Evolutionary conservation across 2,329 filamentous ascomycete genomes (phyloP), one percentile per base, ranked within the genome.

Genomic region (Madurella mycetomatis): DNA sequence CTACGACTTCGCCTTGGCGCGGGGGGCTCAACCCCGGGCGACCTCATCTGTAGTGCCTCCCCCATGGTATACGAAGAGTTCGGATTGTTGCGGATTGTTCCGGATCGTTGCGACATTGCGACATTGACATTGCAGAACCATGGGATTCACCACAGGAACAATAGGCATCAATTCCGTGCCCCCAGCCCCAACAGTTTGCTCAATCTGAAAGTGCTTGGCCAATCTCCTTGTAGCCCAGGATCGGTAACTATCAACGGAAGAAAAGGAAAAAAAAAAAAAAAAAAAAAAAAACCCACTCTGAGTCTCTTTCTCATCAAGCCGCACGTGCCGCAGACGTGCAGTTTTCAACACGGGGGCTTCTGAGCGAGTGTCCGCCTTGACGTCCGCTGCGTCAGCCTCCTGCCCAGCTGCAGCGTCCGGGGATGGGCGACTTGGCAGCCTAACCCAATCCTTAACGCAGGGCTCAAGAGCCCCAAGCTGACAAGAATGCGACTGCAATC

Each of bases 251-350:
- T 25, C 25, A 25, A 7, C n/a, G n/a, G n/a, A n/a, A n/a, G n/a
- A n/a, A n/a, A n/a, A n/a, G n/a, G n/a, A n/a, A n/a, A n/a, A n/a
- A n/a, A n/a, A n/a, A n/a, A n/a, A n/a, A n/a, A n/a, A n/a, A n/a
- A n/a, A n/a, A n/a, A n/a, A 7, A 7, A 25, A 25, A 25, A 25
- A 25, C 25, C 25, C 25, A 4, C 25, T 25, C 25, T 25, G 4
- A 25, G 25, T 25, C 25, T 25, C 4, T 7, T 25, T 25, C 25
- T 25, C 41, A 7, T 43, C 31, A 9, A 39, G 13, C 48, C 41
- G 32, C 39, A 18, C 34, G 18, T 45, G 49, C 49, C 49, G 49
- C 42, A 46, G 2, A 32, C 49, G 15, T 52, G 49, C 53, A 55
- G 45, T 40, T 48, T 47, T 42, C 37, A 25, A 45, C 30, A 44